Evolutionary conservation across 768 basidiomycete genomes (phyloP).

Genomic region (Cystobasidiopsis lactophilus): DNA sequence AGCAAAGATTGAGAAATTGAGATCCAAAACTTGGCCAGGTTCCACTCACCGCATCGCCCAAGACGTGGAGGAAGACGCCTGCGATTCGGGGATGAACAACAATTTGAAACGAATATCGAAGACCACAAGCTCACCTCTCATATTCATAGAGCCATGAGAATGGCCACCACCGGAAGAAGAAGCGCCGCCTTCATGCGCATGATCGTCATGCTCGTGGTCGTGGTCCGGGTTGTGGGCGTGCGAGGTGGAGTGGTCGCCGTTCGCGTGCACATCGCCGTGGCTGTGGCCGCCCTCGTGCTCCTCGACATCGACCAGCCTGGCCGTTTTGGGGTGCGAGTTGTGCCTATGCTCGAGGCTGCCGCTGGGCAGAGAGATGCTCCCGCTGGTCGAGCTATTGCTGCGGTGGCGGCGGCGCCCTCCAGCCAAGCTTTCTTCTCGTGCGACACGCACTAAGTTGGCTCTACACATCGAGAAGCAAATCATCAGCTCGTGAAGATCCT

Average conservation of each 20-base stretch:
- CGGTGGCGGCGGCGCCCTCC: no score
- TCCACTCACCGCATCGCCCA: conserved; percentile 54
- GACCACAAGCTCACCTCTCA: no score
- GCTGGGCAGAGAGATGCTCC: background rate
- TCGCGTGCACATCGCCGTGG: conserved; percentile 1
- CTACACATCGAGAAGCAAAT: no score
- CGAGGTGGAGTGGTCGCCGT: conserved; percentile 14
- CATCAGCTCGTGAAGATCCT: no score
- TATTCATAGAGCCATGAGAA: conserved; percentile 64
- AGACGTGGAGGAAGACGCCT: conserved; percentile 78
- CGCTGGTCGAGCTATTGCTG: no score
- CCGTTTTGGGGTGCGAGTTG: background rate
- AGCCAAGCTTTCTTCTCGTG: background rate
- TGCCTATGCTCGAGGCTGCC: background rate
- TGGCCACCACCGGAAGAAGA: conserved; percentile 29
- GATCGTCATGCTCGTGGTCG: conserved; percentile 14
- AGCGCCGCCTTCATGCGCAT: conserved; percentile 9
- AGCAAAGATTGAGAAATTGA: background rate
- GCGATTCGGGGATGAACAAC: no score
- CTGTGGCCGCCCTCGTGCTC: conserved; percentile 14
- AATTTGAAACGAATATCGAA: no score
- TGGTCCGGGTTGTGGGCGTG: conserved; percentile 10
- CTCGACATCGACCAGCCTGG: conserved; percentile 1
- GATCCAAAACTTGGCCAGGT: background rate
- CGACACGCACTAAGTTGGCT: background rate